Evolutionary conservation across 768 basidiomycete species (phyloP).

Genomic region (Chiua virens): DNA sequence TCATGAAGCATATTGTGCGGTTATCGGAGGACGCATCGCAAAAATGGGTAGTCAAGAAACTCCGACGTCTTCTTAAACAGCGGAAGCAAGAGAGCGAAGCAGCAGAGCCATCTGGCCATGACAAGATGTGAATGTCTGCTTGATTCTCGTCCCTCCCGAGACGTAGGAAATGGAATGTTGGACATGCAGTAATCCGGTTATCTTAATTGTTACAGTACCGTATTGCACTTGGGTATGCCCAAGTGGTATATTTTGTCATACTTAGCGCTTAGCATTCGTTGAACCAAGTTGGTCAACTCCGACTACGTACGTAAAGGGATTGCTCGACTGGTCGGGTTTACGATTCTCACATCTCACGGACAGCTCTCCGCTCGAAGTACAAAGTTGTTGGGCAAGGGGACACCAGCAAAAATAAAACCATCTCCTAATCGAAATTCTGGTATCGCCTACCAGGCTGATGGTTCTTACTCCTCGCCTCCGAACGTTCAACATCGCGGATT

Average conservation of each 20-base stretch:
- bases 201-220: conserved; percentile 6
- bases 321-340: conserved; percentile 14
- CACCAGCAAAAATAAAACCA: conserved; percentile 20
- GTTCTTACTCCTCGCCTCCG: conserved; percentile 37
- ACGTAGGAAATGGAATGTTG: conserved; percentile 3
- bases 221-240: neutral
- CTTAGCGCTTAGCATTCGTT: neutral
- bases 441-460: conserved; percentile 23
- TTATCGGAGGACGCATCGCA: conserved; percentile 42
- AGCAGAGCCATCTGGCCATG: neutral
- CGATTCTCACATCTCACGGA: conserved; percentile 23
- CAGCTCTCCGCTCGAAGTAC: conserved; percentile 13
- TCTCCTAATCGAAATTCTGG: conserved; percentile 10
- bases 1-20: conserved; percentile 43
- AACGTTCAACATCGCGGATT: conserved; percentile 33
- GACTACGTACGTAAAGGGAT: conserved; percentile 25
- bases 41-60: conserved; percentile 32
- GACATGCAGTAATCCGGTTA: conserved; percentile 14
- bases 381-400: conserved; percentile 13
- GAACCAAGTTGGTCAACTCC: conserved; percentile 6
- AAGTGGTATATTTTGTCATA: conserved; percentile 1
- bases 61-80: conserved; percentile 40
- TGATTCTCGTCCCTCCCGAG: neutral
- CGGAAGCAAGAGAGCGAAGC: conserved; percentile 27
- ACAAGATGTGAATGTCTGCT: conserved; percentile 2